Percentiles rank a stretch among this genome's conserved stretches.
Conservation (phyloP, 257 asterid species). For the Gardenia jasminoides region DNA sequence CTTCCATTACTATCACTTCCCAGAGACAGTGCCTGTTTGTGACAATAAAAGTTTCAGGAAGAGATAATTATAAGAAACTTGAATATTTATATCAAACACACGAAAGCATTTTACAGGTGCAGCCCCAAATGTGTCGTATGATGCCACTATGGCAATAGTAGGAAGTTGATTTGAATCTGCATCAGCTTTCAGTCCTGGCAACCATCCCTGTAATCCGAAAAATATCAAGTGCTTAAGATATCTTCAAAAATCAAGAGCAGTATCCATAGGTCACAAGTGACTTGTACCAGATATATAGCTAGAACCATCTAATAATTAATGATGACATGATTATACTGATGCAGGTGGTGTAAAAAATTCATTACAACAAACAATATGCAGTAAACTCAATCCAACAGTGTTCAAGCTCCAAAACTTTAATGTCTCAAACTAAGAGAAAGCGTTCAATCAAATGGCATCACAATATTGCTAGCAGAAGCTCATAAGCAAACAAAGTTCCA, state of each 20-base stretch:
- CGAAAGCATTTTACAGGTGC: conserved; percentile 66
- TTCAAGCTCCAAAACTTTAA: not conserved
- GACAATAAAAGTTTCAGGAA: conserved; percentile 4
- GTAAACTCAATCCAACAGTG: not conserved
- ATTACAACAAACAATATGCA: not conserved
- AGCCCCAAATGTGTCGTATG: conserved; percentile 98
- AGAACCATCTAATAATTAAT: not conserved
- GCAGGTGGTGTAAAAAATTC: not conserved
- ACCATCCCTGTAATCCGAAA: conserved; percentile 77
- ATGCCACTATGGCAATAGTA: conserved; percentile 94
- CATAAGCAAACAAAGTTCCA: not conserved
- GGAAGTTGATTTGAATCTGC: conserved; percentile 92
- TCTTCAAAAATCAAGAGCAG: not conserved
- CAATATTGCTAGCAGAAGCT: not conserved
- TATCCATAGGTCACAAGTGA: not conserved
- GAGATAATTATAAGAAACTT: not conserved
- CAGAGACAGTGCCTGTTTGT: conserved; percentile 66
- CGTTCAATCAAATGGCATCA: not conserved
- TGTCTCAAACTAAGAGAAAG: not conserved
- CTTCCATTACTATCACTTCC: conserved; percentile 99
- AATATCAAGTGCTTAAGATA: conserved; percentile 6
- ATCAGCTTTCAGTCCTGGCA: conserved; percentile 82
- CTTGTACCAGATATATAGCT: not conserved
- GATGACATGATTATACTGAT: not conserved
- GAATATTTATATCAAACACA: conserved; percentile 1